These are phyloP conservation scores for Kwoniella botswanensis DNA, from an alignment of 768 basidiomycete species.

Conservation along the genomic window DNA sequence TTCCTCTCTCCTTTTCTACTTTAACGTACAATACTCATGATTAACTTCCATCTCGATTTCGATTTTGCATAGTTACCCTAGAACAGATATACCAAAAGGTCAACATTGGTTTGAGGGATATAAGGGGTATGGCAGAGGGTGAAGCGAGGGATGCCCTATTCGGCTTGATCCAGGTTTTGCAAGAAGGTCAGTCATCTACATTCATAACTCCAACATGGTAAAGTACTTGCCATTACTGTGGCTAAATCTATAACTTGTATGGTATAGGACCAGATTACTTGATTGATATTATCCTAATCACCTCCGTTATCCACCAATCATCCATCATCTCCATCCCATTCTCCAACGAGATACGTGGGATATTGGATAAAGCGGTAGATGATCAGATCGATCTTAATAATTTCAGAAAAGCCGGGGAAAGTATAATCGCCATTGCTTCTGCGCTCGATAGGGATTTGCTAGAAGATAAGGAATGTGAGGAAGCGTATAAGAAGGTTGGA, in stretches of 20 bases:
- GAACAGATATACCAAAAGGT: slow-evolving; percentile 33
- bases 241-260: no score
- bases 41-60: neutral
- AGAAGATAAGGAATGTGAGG: slow-evolving; percentile 33
- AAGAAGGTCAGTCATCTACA: slow-evolving; percentile 33
- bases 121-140: neutral
- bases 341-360: slow-evolving; percentile 31
- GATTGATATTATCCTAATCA: slow-evolving; percentile 42
- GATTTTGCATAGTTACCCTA: slow-evolving; percentile 24
- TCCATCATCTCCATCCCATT: slow-evolving; percentile 38
- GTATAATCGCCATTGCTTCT: slow-evolving; percentile 21
- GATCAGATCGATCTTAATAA: slow-evolving; percentile 23
- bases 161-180: slow-evolving; percentile 27
- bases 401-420: slow-evolving; percentile 28
- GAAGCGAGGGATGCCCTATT: slow-evolving; percentile 1
- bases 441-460: slow-evolving; percentile 20
- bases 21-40: no score
- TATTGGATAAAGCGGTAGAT: slow-evolving; percentile 32
- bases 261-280: slow-evolving; percentile 46
- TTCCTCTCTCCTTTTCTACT: neutral
- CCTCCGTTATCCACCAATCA: slow-evolving; percentile 39
- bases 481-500: slow-evolving; percentile 33
- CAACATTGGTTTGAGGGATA: slow-evolving; percentile 5
- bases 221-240: no score
- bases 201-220: no score